Conservation (phyloP, 2,329 filamentous ascomycete species). For the Talaromyces marneffei region DNA sequence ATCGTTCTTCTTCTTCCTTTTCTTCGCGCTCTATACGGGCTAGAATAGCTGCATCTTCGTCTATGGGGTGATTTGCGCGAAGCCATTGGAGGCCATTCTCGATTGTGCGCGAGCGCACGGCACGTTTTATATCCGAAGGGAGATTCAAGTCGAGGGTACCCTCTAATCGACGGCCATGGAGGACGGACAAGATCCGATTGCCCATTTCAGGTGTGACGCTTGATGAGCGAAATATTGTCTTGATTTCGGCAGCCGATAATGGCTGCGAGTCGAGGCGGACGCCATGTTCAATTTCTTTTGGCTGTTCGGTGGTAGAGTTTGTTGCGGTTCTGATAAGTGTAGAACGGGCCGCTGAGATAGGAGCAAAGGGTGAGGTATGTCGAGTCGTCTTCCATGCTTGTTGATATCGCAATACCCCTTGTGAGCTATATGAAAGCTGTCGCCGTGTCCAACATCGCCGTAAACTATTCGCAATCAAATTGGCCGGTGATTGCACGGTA, state of each 20-base stretch:
- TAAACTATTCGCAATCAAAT: slow-evolving; percentile 13
- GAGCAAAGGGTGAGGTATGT: not conserved
- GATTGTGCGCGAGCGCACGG: slow-evolving; percentile 29
- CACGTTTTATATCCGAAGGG: slow-evolving; percentile 33
- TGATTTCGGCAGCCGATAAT: slow-evolving; percentile 30
- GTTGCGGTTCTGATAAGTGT: slow-evolving; percentile 8
- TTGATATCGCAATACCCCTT: not conserved
- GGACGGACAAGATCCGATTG: slow-evolving; percentile 34
- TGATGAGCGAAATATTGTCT: slow-evolving; percentile 30
- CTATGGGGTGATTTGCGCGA: slow-evolving; percentile 37
- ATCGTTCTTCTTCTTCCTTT: slow-evolving; percentile 31
- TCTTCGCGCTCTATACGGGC: slow-evolving; percentile 39
- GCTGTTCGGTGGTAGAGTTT: not conserved
- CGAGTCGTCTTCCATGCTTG: not conserved
- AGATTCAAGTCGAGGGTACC: slow-evolving; percentile 43
- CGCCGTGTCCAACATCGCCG: slow-evolving; percentile 1
- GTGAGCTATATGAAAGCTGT: slow-evolving; percentile 8
- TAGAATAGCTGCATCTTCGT: slow-evolving; percentile 46
- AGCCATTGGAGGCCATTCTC: slow-evolving; percentile 38
- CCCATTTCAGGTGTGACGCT: slow-evolving; percentile 27
- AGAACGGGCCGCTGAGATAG: not conserved
- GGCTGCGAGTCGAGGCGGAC: slow-evolving; percentile 24
- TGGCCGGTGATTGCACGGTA: not conserved
- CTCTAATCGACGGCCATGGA: slow-evolving; percentile 40
- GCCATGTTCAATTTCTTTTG: slow-evolving; percentile 21